Evolutionary conservation across 2,329 filamentous ascomycete genomes (phyloP).

Genomic region (Mycosphaerella arachidis): DNA sequence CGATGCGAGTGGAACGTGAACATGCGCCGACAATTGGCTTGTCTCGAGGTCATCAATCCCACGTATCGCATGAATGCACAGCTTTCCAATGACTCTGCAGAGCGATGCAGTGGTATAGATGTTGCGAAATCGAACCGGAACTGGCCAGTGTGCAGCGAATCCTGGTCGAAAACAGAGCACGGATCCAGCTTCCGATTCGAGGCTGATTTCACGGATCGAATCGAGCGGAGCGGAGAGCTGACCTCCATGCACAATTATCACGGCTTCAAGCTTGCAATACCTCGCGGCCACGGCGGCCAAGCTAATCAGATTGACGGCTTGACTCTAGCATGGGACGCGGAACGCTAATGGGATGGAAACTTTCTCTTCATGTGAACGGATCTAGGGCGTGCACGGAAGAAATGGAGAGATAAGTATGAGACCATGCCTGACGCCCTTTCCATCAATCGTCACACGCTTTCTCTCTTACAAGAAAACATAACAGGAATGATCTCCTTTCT

Average conservation of each 20-base stretch:
- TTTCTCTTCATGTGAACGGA: background rate
- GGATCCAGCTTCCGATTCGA: background rate
- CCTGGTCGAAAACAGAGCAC: background rate
- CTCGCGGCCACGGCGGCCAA: no score
- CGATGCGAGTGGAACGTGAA: background rate
- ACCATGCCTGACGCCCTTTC: background rate
- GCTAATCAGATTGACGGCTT: background rate
- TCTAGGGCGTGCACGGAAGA: background rate
- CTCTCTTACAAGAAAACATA: background rate
- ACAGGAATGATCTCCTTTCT: background rate
- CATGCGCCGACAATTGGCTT: background rate
- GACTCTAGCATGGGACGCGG: background rate
- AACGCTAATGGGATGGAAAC: background rate
- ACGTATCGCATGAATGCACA: background rate
- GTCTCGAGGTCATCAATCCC: background rate
- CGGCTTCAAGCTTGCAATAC: background rate
- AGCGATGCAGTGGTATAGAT: background rate
- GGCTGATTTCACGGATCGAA: background rate
- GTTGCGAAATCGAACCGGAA: constrained; percentile 6
- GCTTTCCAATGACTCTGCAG: background rate
- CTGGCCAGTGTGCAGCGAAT: background rate
- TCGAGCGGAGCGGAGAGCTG: background rate
- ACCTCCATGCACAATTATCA: background rate
- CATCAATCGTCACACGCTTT: background rate
- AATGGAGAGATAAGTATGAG: background rate